Conservation (phyloP, 2,329 filamentous ascomycete species). For the Cladobotryum protrusum region DNA sequence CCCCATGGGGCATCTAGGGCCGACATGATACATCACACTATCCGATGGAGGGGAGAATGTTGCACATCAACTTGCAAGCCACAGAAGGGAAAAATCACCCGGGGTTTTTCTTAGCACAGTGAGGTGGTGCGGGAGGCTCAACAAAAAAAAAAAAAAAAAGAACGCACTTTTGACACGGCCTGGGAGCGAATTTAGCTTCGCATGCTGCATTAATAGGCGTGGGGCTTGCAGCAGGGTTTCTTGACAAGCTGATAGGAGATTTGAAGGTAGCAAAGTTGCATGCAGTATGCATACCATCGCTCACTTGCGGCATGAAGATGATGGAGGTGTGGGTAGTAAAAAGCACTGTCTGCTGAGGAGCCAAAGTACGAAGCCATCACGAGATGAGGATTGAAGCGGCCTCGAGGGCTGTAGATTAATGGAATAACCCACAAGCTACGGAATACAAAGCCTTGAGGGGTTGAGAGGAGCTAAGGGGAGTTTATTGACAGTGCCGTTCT, state of each 20-base stretch:
- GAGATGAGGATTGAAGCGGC: too few species aligned
- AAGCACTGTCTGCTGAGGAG: not conserved
- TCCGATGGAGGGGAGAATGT: too few species aligned
- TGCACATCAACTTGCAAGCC: not conserved
- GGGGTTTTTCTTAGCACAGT: too few species aligned
- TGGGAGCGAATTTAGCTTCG: too few species aligned
- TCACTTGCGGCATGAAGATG: not conserved
- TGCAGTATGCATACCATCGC: not conserved
- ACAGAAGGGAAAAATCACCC: too few species aligned
- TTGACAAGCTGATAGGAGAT: not conserved
- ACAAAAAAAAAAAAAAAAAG: not conserved
- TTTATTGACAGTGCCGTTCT: too few species aligned
- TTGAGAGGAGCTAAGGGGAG: too few species aligned
- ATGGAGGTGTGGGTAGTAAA: not conserved
- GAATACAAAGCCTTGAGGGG: too few species aligned
- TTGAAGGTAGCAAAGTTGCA: not conserved
- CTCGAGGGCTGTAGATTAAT: too few species aligned
- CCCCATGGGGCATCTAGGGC: constrained; percentile 4
- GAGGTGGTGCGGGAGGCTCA: not conserved
- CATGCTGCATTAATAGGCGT: not conserved
- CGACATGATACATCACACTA: too few species aligned
- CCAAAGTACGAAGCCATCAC: too few species aligned
- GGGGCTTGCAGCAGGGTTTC: not conserved
- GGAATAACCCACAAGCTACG: too few species aligned
- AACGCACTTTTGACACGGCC: not conserved